phyloP scores from a whole-genome alignment of 257 asterid species.

The Ballota nigra region DNA sequence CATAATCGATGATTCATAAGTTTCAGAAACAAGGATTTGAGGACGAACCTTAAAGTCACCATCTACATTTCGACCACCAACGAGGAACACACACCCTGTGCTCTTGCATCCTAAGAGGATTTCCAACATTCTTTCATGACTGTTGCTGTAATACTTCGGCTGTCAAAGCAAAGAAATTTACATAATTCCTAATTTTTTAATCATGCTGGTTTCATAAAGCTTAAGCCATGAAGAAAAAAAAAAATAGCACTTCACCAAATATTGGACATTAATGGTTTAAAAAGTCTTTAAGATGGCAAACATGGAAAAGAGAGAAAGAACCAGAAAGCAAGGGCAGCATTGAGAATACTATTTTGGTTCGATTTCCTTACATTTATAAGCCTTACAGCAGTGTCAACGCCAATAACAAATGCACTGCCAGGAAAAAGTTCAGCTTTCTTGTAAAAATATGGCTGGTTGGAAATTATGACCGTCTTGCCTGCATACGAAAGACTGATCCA shows the following conservation, averaged over 20 bases:
- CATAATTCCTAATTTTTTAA: too few species aligned
- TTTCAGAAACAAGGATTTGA: not conserved
- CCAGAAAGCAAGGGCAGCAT: too few species aligned
- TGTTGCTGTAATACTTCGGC: constrained; percentile 87
- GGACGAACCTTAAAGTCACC: constrained; percentile 73
- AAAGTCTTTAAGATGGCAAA: too few species aligned
- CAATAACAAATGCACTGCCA: constrained; percentile 90
- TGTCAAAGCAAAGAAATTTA: constrained; percentile 24
- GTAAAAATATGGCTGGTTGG: constrained; percentile 95
- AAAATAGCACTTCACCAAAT: not conserved
- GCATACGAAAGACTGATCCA: constrained; percentile 29
- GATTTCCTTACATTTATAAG: constrained; percentile 69
- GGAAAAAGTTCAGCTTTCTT: constrained; percentile 94
- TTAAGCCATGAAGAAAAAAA: not conserved
- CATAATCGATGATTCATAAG: not conserved
- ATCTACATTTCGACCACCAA: constrained; percentile 68
- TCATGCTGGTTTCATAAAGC: constrained; percentile 4
- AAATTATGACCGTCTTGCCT: constrained; percentile 84
- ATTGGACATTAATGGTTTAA: too few species aligned
- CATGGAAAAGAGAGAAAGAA: too few species aligned
- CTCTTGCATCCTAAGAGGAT: constrained; percentile 69
- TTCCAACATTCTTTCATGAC: constrained; percentile 68
- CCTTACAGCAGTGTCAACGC: constrained; percentile 88
- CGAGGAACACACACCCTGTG: constrained; percentile 86
- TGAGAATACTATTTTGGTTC: not conserved